Percentiles rank a stretch among this genome's conserved stretches.
phyloP scores from a whole-genome alignment of 2,329 filamentous ascomycete species.

The Fusarium albidum region DNA sequence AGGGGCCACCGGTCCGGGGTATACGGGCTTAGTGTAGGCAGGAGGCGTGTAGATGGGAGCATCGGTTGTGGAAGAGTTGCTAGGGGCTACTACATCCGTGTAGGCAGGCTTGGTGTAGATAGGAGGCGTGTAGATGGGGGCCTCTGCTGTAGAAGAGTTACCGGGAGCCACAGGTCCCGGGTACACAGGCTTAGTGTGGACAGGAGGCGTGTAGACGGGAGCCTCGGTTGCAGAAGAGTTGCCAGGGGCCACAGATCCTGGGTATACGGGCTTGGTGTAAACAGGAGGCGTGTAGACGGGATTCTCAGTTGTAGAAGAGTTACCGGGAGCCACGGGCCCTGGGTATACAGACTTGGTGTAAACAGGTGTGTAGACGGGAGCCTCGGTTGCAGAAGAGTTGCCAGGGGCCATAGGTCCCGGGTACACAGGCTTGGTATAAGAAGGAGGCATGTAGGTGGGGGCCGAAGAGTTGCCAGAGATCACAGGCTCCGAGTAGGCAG shows the following conservation, averaged over 20 bases:
- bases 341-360: constrained; percentile 23
- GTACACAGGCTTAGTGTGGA: not conserved
- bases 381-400: not conserved
- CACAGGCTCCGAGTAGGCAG: constrained; percentile 6
- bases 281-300: constrained; percentile 15
- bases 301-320: too few relatives aligned
- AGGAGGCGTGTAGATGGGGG: not conserved
- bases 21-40: constrained; percentile 13
- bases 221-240: constrained; percentile 13
- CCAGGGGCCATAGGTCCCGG: not conserved
- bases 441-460: constrained; percentile 5
- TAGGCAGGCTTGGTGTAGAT: constrained; percentile 17
- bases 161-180: not conserved
- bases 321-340: not conserved
- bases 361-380: too few relatives aligned
- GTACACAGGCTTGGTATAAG: not conserved
- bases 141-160: not conserved
- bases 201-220: not conserved
- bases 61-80: too few relatives aligned
- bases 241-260: not conserved
- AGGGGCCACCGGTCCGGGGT: not conserved
- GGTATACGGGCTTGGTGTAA: constrained; percentile 14
- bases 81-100: not conserved
- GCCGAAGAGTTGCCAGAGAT: not conserved
- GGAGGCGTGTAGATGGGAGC: constrained; percentile 18